phyloP scores from a whole-genome alignment of 73 alveolate species.

The Blepharisma stoltei region DNA sequence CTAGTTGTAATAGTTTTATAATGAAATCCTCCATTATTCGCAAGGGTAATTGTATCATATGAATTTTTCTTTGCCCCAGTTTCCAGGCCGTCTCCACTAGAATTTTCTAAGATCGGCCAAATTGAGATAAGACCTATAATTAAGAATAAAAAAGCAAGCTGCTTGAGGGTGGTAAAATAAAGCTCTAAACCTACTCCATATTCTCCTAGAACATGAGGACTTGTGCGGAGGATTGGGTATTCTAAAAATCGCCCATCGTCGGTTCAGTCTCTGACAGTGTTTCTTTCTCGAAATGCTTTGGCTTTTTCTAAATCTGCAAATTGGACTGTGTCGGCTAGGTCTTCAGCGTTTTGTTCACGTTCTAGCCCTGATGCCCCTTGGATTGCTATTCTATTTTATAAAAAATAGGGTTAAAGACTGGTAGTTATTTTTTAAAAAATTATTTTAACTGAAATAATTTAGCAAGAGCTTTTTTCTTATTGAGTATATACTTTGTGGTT shows the following conservation, averaged over 20 bases:
- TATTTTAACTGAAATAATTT: too few species aligned
- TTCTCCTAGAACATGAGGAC: slow-evolving; percentile 2
- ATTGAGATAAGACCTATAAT: neutral
- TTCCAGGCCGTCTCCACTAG: neutral
- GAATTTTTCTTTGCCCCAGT: slow-evolving; percentile 16
- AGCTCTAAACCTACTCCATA: slow-evolving; percentile 22
- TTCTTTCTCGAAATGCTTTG: neutral
- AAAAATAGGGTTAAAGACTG: too few species aligned
- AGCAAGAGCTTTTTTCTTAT: too few species aligned
- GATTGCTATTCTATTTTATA: too few species aligned
- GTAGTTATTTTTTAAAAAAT: too few species aligned
- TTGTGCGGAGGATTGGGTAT: neutral
- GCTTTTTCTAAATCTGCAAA: slow-evolving; percentile 16
- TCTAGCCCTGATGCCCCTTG: too few species aligned
- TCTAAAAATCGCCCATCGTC: neutral
- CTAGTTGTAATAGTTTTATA: neutral
- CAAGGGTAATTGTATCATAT: too few species aligned
- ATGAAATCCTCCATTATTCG: neutral
- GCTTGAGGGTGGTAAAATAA: slow-evolving; percentile 6
- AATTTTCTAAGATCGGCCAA: slow-evolving; percentile 17
- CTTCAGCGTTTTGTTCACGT: too few species aligned
- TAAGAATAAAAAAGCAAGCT: slow-evolving; percentile 6
- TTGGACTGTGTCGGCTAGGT: too few species aligned
- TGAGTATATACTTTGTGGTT: too few species aligned
- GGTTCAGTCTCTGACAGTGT: neutral